These are phyloP conservation scores for Cyclostephanos tholiformis DNA, from an alignment of 108 stramenopile genomes.

Conservation along the genomic window DNA sequence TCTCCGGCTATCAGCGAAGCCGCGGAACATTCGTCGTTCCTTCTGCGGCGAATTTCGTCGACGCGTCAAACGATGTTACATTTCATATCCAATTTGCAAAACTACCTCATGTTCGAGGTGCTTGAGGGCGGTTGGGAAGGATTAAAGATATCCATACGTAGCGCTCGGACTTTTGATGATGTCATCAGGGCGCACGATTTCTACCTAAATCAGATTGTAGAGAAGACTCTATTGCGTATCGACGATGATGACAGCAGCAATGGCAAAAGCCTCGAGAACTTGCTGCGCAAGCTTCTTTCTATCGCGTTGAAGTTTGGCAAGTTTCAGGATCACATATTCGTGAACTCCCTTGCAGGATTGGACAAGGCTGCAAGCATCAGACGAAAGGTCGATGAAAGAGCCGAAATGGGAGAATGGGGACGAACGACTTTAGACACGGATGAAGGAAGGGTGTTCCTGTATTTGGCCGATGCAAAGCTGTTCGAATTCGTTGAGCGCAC, in stretches of 20 bases:
- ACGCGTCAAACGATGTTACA: conserved; percentile 94
- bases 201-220: conserved; percentile 85
- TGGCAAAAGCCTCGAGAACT: conserved; percentile 47
- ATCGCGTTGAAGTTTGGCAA: conserved; percentile 76
- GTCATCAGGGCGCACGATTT: conserved; percentile 89
- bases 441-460: conserved; percentile 70
- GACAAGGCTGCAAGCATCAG: conserved; percentile 65
- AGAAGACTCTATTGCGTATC: conserved; percentile 71
- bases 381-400: conserved; percentile 60
- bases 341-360: conserved; percentile 61
- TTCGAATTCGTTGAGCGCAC: conserved; percentile 57
- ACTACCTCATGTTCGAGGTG: conserved; percentile 98
- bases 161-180: conserved; percentile 85
- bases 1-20: conserved; percentile 48
- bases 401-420: conserved; percentile 81
- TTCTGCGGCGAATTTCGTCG: conserved; percentile 90
- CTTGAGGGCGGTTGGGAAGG: conserved; percentile 93
- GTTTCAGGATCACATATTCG: conserved; percentile 81
- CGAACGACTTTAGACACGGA: conserved; percentile 63
- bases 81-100: conserved; percentile 94
- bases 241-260: conserved; percentile 36
- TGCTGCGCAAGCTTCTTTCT: conserved; percentile 60
- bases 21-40: conserved; percentile 56
- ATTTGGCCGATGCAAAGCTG: conserved; percentile 62
- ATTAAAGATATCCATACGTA: conserved; percentile 67